A percentile compares a stretch with the other conserved stretches of the same genome.
phyloP scores from a whole-genome alignment of 106 monocot genomes.

The Triglochin maritima region DNA sequence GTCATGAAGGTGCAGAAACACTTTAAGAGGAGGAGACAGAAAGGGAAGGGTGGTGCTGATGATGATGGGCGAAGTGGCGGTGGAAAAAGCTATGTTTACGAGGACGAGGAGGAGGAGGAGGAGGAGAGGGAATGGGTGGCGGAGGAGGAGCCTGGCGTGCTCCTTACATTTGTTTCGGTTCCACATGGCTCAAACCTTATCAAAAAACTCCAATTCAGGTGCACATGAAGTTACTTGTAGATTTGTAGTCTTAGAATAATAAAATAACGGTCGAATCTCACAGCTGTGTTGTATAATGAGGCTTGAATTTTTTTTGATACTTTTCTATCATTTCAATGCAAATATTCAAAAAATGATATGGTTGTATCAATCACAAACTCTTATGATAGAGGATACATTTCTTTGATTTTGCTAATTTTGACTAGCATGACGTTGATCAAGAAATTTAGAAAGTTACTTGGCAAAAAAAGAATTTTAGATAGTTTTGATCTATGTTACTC shows the following conservation, averaged over 20 bases:
- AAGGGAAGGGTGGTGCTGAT: background rate
- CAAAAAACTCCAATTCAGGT: slow-evolving; percentile 48
- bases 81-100: background rate
- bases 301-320: background rate
- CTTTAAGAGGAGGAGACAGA: background rate
- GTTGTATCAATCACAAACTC: too few relatives aligned
- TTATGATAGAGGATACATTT: too few relatives aligned
- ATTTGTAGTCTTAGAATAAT: background rate
- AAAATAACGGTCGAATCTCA: background rate
- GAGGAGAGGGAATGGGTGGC: slow-evolving; percentile 34
- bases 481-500: too few relatives aligned
- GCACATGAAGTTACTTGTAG: background rate
- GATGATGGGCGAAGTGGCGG: background rate
- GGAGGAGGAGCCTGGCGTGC: slow-evolving; percentile 37
- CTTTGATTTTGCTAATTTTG: too few relatives aligned
- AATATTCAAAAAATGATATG: too few relatives aligned
- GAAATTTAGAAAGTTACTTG: too few relatives aligned
- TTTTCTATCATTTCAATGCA: background rate
- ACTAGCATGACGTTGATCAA: too few relatives aligned
- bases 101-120: background rate
- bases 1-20: slow-evolving; percentile 2
- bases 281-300: too few relatives aligned
- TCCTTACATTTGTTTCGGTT: slow-evolving; percentile 26
- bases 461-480: too few relatives aligned
- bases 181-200: slow-evolving; percentile 25